Evolutionary conservation across 441 rosid species (phyloP).

Genomic region (Metrosideros polymorpha): DNA sequence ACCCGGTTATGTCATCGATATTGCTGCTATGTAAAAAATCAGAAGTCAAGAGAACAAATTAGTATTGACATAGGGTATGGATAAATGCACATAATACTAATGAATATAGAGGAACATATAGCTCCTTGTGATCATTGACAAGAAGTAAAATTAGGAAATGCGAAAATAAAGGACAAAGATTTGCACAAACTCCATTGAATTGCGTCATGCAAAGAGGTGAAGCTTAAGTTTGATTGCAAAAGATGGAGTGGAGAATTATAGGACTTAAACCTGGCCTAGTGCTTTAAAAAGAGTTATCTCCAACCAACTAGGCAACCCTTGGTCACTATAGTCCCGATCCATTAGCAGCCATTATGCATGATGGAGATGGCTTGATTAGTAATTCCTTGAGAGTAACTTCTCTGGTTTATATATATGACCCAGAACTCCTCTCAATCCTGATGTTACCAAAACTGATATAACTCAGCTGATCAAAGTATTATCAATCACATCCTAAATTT

Average conservation of each 20-base stretch:
- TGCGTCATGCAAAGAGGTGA: neutral
- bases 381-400: neutral
- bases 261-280: neutral
- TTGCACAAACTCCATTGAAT: neutral
- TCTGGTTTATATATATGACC: neutral
- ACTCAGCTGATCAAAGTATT: neutral
- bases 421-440: neutral
- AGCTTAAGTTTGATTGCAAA: neutral
- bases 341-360: neutral
- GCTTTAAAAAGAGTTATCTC: neutral
- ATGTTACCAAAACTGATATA: neutral
- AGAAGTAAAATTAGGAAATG: neutral
- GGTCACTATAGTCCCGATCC: neutral
- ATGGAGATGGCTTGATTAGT: neutral
- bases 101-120: neutral
- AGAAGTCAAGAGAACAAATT: neutral
- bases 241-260: neutral
- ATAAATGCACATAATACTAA: neutral
- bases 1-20: conserved; percentile 73
- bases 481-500: neutral
- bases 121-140: neutral
- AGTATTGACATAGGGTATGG: neutral
- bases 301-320: neutral
- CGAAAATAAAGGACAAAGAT: neutral
- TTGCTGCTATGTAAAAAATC: conserved; percentile 31